phyloP scores from a whole-genome alignment of 225 moss, liverwort and hornwort genomes.

The Anthoceros angustus region DNA sequence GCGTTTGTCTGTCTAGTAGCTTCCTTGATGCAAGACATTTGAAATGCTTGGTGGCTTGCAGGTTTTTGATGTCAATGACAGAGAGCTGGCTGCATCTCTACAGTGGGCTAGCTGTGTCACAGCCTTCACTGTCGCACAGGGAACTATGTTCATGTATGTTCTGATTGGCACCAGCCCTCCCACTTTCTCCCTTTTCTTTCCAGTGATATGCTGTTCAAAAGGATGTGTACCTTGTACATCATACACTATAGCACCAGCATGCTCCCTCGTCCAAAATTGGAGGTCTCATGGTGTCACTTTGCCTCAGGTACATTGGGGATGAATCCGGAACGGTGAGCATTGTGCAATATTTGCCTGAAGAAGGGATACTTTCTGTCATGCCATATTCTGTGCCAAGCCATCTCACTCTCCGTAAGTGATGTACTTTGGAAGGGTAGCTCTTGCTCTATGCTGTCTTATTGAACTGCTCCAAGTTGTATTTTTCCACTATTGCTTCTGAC shows the following conservation, averaged over 20 bases:
- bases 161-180: not conserved
- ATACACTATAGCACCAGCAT: no score
- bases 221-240: no score
- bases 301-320: slow-evolving; percentile 72
- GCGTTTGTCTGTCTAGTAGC: not conserved
- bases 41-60: slow-evolving; percentile 10
- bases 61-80: slow-evolving; percentile 63
- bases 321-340: slow-evolving; percentile 58
- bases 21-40: not conserved
- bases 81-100: slow-evolving; percentile 43
- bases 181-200: slow-evolving; percentile 6
- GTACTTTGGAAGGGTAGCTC: not conserved
- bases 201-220: no score
- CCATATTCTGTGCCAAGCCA: slow-evolving; percentile 76
- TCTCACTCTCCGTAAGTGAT: slow-evolving; percentile 49
- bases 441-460: not conserved
- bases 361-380: slow-evolving; percentile 45
- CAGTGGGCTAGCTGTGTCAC: slow-evolving; percentile 70
- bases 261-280: no score
- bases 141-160: slow-evolving; percentile 68
- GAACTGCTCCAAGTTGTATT: not conserved
- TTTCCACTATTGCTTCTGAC: no score
- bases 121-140: slow-evolving; percentile 57
- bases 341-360: slow-evolving; percentile 44
- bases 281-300: no score